Conservation (phyloP, 192 early-diverging fungal genomes). For the Rhizoclosmatium globosum region DNA sequence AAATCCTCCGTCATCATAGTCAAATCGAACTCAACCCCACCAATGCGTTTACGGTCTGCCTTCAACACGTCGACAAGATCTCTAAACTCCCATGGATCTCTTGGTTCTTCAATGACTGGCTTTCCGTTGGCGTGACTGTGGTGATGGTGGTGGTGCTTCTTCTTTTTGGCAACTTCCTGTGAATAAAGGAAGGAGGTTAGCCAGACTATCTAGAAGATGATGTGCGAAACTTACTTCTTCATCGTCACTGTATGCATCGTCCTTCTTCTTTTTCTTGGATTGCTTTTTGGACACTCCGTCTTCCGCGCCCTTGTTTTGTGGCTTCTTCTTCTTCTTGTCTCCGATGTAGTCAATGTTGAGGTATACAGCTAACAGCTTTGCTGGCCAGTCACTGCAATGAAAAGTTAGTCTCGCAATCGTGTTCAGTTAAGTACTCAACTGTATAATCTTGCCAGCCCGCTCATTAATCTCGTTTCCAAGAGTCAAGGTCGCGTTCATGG, state of each 20-base stretch:
- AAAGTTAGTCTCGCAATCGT: no score
- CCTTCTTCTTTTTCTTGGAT: conserved; percentile 28
- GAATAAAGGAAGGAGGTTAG: no score
- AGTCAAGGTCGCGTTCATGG: conserved; percentile 10
- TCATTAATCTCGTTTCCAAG: conserved; percentile 35
- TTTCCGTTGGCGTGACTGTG: no score
- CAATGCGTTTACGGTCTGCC: conserved; percentile 33
- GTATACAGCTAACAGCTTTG: conserved; percentile 32
- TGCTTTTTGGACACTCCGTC: not conserved
- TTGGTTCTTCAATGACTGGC: not conserved
- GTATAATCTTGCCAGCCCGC: not conserved
- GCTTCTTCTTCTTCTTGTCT: conserved; percentile 32
- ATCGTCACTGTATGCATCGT: conserved; percentile 11
- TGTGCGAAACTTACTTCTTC: not conserved
- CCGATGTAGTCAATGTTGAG: conserved; percentile 23
- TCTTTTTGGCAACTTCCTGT: conserved; percentile 12
- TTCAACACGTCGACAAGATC: conserved; percentile 16
- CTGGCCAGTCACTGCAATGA: conserved; percentile 26
- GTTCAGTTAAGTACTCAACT: no score
- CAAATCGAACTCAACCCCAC: conserved; percentile 30
- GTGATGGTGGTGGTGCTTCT: not conserved
- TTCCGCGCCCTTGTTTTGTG: not conserved
- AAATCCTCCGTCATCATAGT: conserved; percentile 24
- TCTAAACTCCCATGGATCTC: conserved; percentile 36
- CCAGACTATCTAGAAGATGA: no score